phyloP scores from a whole-genome alignment of 2,329 filamentous ascomycete genomes.

The Phialophora verrucosa region DNA sequence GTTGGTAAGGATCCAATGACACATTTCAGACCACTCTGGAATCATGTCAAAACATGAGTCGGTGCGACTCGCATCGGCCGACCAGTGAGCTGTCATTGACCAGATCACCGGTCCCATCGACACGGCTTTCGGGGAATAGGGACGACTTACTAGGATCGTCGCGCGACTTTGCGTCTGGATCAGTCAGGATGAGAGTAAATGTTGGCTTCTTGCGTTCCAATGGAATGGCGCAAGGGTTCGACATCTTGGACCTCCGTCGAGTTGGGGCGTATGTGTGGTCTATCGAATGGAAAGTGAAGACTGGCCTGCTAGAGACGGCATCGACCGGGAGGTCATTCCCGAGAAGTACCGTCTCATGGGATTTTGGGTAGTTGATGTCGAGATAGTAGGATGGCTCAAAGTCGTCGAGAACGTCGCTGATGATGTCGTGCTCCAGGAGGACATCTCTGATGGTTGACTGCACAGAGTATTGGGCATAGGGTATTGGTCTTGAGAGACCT shows the following conservation, averaged over 20 bases:
- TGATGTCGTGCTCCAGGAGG: constrained; percentile 37
- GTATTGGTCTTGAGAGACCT: background rate
- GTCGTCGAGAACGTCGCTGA: constrained; percentile 60
- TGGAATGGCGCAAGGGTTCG: background rate
- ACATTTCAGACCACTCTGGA: constrained; percentile 63
- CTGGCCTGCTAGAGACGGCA: constrained; percentile 50
- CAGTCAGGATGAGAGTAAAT: constrained; percentile 60
- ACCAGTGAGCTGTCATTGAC: background rate
- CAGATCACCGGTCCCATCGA: background rate
- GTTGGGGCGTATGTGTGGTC: constrained; percentile 33
- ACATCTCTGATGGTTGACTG: constrained; percentile 38
- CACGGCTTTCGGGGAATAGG: background rate
- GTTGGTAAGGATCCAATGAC: constrained; percentile 57
- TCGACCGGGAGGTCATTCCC: constrained; percentile 61
- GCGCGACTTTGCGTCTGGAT: constrained; percentile 64
- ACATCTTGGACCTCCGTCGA: constrained; percentile 17
- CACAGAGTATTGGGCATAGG: constrained; percentile 12
- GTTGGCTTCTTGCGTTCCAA: constrained; percentile 36
- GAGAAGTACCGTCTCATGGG: constrained; percentile 52
- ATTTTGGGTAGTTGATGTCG: constrained; percentile 55
- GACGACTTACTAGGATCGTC: constrained; percentile 49
- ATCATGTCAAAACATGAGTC: background rate
- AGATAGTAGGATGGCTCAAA: constrained; percentile 63
- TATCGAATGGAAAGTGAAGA: constrained; percentile 48
- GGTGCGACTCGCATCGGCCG: background rate